phyloP scores from a whole-genome alignment of 2,329 filamentous ascomycete genomes.

The Scedosporium minutisporum region DNA sequence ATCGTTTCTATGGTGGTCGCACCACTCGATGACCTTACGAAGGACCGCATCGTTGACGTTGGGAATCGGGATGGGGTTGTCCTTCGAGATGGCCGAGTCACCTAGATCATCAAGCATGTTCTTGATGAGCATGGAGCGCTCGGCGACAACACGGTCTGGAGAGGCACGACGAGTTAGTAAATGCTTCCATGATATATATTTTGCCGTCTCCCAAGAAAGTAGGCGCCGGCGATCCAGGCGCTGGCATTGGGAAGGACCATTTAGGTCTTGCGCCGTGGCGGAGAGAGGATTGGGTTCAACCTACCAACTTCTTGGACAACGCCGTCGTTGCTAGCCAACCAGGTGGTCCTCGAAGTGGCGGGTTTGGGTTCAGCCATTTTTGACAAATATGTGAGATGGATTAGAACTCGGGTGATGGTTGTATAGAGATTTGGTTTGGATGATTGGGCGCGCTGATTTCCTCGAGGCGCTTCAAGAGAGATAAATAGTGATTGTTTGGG shows the following conservation, averaged over 20 bases:
- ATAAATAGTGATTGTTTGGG: background rate
- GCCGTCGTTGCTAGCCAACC: slow-evolving; percentile 42
- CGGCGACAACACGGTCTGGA: slow-evolving; percentile 70
- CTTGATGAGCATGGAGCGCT: slow-evolving; percentile 92
- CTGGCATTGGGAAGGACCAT: no score
- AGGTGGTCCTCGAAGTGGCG: slow-evolving; percentile 28
- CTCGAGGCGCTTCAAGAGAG: no score
- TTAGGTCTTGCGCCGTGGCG: no score
- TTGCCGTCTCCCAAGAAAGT: no score
- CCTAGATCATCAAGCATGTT: slow-evolving; percentile 95
- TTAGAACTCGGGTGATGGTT: background rate
- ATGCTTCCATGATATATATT: background rate
- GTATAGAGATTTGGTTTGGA: background rate
- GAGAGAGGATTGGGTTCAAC: slow-evolving; percentile 14
- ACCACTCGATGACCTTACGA: slow-evolving; percentile 97
- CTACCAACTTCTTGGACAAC: slow-evolving; percentile 36
- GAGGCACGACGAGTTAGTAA: slow-evolving; percentile 7
- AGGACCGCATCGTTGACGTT: slow-evolving; percentile 92
- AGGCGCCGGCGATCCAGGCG: no score
- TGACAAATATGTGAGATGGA: slow-evolving; percentile 9
- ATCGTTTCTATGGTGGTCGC: slow-evolving; percentile 86
- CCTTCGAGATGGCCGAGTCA: slow-evolving; percentile 40
- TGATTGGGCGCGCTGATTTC: background rate
- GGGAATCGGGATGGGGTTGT: slow-evolving; percentile 75
- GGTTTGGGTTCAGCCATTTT: slow-evolving; percentile 25